Base-by-base conservation (phyloP, 768 basidiomycete species). In the Arthromyces matolae region DNA sequence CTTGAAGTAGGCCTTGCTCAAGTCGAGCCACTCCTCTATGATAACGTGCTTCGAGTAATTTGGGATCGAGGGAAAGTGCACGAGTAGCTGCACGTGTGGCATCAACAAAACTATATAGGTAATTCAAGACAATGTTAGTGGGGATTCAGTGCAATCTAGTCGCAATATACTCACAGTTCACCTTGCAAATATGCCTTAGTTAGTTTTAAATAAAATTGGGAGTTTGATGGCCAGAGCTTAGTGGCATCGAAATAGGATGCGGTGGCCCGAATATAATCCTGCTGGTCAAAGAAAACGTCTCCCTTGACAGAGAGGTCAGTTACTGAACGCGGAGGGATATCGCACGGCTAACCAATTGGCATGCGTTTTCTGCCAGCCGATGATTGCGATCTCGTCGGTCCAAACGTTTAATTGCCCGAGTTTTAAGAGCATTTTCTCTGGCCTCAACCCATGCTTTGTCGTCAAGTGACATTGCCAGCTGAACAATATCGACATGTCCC, bases 221-320 rank as follows among this genome's bases (percentile, higher is more conserved):
- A 22, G 24, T 57, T 61, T 16, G 60, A 55, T 4, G 48, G n/a
- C 54, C 55, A 61, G 7, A 57, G 50, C 3, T 51, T 51, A 1
- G 55, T 57, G 24, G 71, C 71, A 42, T 71, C 63, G 4, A 66
- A 49, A 51, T 71, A 73, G 7, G 61, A 60, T 9, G 59, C 50
- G 18, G 58, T 61, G 12, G 71, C 67, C 24, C 61, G 64, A 35
- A 61, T 58, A 52, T 63, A 70, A 20, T 71, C 64, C 8, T 55
- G 58, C 7, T 58, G 54, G 18, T 61, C 55, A 24, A 63, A 59
- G 8, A 68, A 44, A n/a, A 58, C 58, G 42, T 71, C 68, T 28
- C 66, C 71, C 71, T 73, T 25, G 22, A 12, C 18, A 16, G 20
- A 14, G 27, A 29, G 8, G 40, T 54, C 41, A 54, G 40, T 38